Percentiles rank a stretch among this genome's conserved stretches.
Conservation (phyloP, 495 filamentous ascomycete species). For the Neurospora sp. region DNA sequence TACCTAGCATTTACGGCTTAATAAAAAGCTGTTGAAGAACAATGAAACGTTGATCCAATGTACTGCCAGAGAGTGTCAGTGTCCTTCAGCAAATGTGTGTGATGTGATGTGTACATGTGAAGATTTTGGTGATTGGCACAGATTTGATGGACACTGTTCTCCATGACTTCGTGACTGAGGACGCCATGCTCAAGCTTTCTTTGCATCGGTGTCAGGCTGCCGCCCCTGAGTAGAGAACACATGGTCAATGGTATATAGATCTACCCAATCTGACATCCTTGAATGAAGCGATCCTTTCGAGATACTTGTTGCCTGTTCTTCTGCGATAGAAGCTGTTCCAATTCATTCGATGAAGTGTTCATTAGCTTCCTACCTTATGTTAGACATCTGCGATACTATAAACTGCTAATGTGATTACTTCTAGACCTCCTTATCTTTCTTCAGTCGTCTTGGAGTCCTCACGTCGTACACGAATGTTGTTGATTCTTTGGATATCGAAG, state of each 20-base stretch:
- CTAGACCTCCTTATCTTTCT: not conserved
- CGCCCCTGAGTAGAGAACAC: not conserved
- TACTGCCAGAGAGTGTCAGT: conserved; percentile 8
- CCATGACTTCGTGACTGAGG: not conserved
- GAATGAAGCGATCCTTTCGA: not conserved
- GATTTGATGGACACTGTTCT: not conserved
- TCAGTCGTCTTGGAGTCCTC: not conserved
- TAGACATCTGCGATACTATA: not conserved
- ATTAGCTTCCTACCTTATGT: not conserved
- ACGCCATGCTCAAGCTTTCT: not conserved
- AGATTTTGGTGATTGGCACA: not conserved
- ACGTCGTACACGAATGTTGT: not conserved
- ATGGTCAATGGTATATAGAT: not conserved
- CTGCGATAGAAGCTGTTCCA: not conserved
- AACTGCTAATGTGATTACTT: not conserved
- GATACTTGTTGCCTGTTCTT: not conserved
- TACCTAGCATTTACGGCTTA: conserved; percentile 32
- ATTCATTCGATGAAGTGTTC: not conserved
- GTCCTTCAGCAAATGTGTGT: not conserved
- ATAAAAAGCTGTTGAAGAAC: conserved; percentile 36
- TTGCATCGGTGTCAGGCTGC: not conserved
- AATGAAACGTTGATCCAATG: conserved; percentile 27
- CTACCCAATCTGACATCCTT: not conserved
- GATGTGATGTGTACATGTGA: not conserved
- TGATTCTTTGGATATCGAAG: not conserved